Conservation (phyloP, 805 yeast species). For the Zygotorulaspora florentina region DNA sequence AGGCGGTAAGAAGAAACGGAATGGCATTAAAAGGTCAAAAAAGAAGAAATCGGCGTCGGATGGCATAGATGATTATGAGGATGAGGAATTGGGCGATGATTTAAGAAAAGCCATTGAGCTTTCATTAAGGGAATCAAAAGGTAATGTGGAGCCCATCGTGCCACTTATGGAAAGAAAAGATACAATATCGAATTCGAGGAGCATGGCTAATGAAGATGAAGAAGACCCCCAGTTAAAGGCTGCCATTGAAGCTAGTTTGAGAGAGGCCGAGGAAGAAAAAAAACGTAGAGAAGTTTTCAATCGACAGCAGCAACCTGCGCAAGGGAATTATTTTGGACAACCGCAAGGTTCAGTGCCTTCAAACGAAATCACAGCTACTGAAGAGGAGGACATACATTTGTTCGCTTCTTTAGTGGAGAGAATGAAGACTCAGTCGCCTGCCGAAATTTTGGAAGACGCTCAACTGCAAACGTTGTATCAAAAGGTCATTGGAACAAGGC, state of each 20-base stretch:
- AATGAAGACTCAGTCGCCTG: constrained; percentile 44
- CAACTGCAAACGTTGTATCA: constrained; percentile 44
- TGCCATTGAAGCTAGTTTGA: constrained; percentile 88
- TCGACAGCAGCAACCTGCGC: constrained; percentile 8
- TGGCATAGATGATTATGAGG: constrained; percentile 58
- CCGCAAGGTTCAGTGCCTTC: constrained; percentile 9
- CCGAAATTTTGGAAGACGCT: constrained; percentile 35
- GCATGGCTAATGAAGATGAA: constrained; percentile 41
- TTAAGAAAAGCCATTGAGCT: constrained; percentile 71
- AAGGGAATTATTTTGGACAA: constrained; percentile 8
- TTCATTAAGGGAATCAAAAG: constrained; percentile 56
- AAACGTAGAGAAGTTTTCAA: constrained; percentile 25
- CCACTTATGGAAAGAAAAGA: constrained; percentile 19
- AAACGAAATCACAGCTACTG: constrained; percentile 48
- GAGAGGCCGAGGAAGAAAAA: constrained; percentile 52
- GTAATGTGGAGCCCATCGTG: constrained; percentile 29
- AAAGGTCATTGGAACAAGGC: constrained; percentile 57
- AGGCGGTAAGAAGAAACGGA: constrained; percentile 15
- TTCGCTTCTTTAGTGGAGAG: constrained; percentile 64
- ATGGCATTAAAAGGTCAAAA: constrained; percentile 21
- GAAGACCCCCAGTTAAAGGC: constrained; percentile 88
- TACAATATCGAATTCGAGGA: constrained; percentile 6
- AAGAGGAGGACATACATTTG: constrained; percentile 64
- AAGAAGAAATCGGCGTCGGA: constrained; percentile 23
- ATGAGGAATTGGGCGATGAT: constrained; percentile 55